phyloP scores from a whole-genome alignment of 2,329 filamentous ascomycete genomes.

The Trichophyton schoenleinii region DNA sequence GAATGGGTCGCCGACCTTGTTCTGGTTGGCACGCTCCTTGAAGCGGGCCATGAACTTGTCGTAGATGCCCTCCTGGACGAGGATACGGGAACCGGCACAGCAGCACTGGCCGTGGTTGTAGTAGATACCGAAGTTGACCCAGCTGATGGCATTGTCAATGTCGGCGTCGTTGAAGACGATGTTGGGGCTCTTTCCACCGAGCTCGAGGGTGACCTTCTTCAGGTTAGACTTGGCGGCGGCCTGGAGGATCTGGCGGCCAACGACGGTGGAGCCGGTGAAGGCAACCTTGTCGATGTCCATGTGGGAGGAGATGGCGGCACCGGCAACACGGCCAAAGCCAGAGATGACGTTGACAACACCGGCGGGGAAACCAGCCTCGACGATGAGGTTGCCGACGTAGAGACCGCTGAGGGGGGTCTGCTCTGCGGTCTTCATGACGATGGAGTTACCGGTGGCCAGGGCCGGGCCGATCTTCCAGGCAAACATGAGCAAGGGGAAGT shows the following conservation, averaged over 20 bases:
- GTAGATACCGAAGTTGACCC: slow-evolving; percentile 47
- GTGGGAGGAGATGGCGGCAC: slow-evolving; percentile 52
- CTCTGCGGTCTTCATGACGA: slow-evolving; percentile 55
- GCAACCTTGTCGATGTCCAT: slow-evolving; percentile 55
- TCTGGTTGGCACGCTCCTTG: slow-evolving; percentile 59
- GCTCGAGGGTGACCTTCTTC: slow-evolving; percentile 56
- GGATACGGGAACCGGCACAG: slow-evolving; percentile 40
- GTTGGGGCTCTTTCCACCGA: slow-evolving; percentile 52
- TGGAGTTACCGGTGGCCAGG: slow-evolving; percentile 48
- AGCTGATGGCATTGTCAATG: slow-evolving; percentile 54
- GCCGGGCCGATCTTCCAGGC: slow-evolving; percentile 74
- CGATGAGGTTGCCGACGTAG: slow-evolving; percentile 41
- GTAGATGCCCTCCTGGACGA: slow-evolving; percentile 69
- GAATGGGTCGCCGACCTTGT: slow-evolving; percentile 74
- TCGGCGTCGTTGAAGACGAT: slow-evolving; percentile 53
- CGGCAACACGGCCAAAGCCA: slow-evolving; percentile 65
- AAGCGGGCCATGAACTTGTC: slow-evolving; percentile 68
- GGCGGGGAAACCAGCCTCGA: slow-evolving; percentile 50
- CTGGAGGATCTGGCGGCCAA: slow-evolving; percentile 50
- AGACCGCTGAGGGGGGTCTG: slow-evolving; percentile 58
- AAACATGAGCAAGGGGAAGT: slow-evolving; percentile 77
- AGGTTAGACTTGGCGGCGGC: slow-evolving; percentile 49
- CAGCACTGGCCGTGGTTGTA: slow-evolving; percentile 54
- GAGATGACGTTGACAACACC: slow-evolving; percentile 54
- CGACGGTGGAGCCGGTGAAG: slow-evolving; percentile 50